A percentile compares a stretch with the other conserved stretches of the same genome.
Evolutionary conservation across 257 asterid genomes (phyloP).

Genomic region (Solanum gandarillasii): DNA sequence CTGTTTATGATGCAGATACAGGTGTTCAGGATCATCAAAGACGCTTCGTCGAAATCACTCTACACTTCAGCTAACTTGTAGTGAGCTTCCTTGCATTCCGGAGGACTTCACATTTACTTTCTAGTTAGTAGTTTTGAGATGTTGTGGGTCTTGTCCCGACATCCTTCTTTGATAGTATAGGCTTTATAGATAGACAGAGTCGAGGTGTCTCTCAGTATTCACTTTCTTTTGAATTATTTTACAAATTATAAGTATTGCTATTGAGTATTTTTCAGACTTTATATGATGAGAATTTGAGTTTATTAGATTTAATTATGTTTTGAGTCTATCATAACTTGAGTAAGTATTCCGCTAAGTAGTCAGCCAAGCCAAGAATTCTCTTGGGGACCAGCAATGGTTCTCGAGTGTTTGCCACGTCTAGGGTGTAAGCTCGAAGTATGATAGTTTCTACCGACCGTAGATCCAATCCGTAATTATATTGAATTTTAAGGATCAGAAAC

Average conservation of each 20-base stretch:
- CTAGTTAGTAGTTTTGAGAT: not conserved
- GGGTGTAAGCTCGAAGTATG: not conserved
- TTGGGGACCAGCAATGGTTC: not conserved
- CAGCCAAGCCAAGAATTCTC: not conserved
- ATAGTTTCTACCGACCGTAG: no score
- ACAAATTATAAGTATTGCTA: not conserved
- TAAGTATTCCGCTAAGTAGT: not conserved
- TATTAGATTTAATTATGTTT: no score
- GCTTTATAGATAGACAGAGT: not conserved
- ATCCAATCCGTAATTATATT: no score
- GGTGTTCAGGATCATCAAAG: not conserved
- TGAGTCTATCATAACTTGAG: not conserved
- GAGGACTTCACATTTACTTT: not conserved
- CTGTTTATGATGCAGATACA: not conserved
- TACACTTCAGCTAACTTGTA: not conserved
- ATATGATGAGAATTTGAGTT: not conserved
- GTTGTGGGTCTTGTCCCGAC: not conserved
- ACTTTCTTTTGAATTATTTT: not conserved
- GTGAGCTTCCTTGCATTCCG: not conserved
- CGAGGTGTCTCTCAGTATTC: not conserved
- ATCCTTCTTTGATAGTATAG: no score
- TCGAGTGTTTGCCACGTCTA: no score
- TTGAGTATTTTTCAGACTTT: not conserved
- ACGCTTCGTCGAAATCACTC: not conserved
- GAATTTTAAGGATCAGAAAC: not conserved